phyloP scores from a whole-genome alignment of 495 filamentous ascomycete genomes.

The Parathielavia appendiculata region DNA sequence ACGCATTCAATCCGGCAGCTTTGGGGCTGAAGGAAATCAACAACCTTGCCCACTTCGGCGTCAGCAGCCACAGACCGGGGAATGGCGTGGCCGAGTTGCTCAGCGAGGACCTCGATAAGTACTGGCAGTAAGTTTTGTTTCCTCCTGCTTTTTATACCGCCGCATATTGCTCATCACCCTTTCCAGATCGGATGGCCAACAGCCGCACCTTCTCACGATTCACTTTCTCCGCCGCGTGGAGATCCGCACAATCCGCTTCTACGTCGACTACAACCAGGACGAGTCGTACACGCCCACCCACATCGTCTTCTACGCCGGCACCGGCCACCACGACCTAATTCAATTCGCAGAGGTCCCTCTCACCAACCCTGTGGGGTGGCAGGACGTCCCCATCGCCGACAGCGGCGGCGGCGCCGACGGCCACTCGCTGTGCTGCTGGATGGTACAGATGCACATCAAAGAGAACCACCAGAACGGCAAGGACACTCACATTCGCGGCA shows the following conservation, averaged over 20 bases:
- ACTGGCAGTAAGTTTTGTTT: conserved; percentile 68
- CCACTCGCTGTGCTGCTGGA: conserved; percentile 72
- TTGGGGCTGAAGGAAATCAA: conserved; percentile 81
- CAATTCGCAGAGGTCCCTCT: conserved; percentile 75
- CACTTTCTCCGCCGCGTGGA: conserved; percentile 93
- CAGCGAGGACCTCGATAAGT: conserved; percentile 68
- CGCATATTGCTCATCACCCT: not conserved
- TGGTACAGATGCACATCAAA: conserved; percentile 78
- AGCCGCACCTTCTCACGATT: conserved; percentile 88
- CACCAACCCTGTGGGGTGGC: conserved; percentile 81
- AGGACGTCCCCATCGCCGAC: conserved; percentile 70
- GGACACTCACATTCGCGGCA: conserved; percentile 89
- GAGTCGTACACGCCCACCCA: conserved; percentile 97
- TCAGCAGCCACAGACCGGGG: conserved; percentile 85
- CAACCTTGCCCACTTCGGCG: conserved; percentile 88
- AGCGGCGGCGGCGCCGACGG: conserved; percentile 58
- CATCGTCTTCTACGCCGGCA: conserved; percentile 80
- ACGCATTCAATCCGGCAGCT: conserved; percentile 41
- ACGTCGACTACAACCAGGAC: conserved; percentile 84
- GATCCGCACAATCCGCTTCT: conserved; percentile 76
- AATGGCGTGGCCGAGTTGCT: conserved; percentile 83
- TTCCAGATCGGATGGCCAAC: conserved; percentile 76
- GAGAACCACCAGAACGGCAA: conserved; percentile 99
- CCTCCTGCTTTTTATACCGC: not conserved
- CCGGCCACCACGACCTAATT: conserved; percentile 77